These are phyloP conservation scores for Aspergillus persii DNA, from an alignment of 2,329 filamentous ascomycete species.

Conservation along the genomic window DNA sequence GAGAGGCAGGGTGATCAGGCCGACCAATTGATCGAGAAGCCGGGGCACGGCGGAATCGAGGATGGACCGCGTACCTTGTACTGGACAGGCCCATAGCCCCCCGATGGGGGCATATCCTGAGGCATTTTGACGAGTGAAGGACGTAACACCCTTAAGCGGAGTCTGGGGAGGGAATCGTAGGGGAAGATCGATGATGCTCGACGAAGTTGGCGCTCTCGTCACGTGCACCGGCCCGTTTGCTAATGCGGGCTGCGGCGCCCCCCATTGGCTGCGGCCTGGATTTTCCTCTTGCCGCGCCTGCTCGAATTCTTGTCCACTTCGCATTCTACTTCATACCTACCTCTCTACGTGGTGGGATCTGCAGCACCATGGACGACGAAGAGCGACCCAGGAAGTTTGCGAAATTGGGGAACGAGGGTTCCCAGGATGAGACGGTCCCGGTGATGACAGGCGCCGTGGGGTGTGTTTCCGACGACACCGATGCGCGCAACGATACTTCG, in stretches of 20 bases:
- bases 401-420: slow-evolving; percentile 47
- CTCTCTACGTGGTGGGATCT: background rate
- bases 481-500: background rate
- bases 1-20: background rate
- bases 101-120: slow-evolving; percentile 94
- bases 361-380: slow-evolving; percentile 50
- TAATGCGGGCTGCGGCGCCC: slow-evolving; percentile 28
- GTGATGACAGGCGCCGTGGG: slow-evolving; percentile 31
- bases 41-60: background rate
- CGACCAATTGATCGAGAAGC: background rate
- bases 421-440: slow-evolving; percentile 23
- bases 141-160: slow-evolving; percentile 21
- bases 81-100: slow-evolving; percentile 94
- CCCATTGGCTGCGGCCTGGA: slow-evolving; percentile 27
- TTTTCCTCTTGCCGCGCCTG: background rate
- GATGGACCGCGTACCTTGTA: slow-evolving; percentile 69
- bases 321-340: background rate
- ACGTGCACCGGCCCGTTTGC: slow-evolving; percentile 27
- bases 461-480: slow-evolving; percentile 6
- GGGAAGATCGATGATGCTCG: slow-evolving; percentile 18
- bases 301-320: background rate
- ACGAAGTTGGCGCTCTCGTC: slow-evolving; percentile 30
- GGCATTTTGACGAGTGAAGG: slow-evolving; percentile 62
- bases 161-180: slow-evolving; percentile 12
- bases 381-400: slow-evolving; percentile 56